Evolutionary conservation across 768 basidiomycete genomes (phyloP).

Genomic region (Lactifluus pinguis): DNA sequence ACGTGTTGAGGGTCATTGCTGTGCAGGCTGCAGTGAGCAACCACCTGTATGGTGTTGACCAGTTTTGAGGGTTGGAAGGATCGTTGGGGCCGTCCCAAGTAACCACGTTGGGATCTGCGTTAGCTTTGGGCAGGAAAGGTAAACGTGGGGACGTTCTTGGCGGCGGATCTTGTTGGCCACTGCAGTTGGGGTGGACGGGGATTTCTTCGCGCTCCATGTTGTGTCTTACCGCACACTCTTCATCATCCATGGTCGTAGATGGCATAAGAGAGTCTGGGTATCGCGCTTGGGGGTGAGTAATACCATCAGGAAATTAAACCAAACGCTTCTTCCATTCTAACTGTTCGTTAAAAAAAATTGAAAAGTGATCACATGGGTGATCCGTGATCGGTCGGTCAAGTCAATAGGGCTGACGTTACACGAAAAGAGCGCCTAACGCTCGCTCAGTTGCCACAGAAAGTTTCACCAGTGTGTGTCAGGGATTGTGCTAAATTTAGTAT

Average conservation of each 20-base stretch:
- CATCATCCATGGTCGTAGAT: not conserved
- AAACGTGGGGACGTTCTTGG: not conserved
- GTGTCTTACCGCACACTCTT: not conserved
- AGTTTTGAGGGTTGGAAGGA: constrained; percentile 19
- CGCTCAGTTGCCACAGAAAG: too few relatives aligned
- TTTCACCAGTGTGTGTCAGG: too few relatives aligned
- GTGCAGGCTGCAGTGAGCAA: constrained; percentile 6
- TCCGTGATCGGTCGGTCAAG: too few relatives aligned
- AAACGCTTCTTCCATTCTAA: too few relatives aligned
- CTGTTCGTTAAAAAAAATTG: too few relatives aligned
- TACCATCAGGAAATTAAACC: too few relatives aligned
- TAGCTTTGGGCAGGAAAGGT: constrained; percentile 2
- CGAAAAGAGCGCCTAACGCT: too few relatives aligned
- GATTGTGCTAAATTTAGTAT: too few relatives aligned
- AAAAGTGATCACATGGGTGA: too few relatives aligned
- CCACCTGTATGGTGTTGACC: constrained; percentile 13
- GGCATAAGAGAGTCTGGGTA: not conserved
- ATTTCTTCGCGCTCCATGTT: not conserved
- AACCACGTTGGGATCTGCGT: constrained; percentile 10
- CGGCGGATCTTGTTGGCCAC: not conserved
- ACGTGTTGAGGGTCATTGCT: constrained; percentile 14
- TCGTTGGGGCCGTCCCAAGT: constrained; percentile 16
- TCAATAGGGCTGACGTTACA: too few relatives aligned
- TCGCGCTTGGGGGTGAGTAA: too few relatives aligned
- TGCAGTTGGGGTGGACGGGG: not conserved